Evolutionary conservation across 306 rosid genomes (phyloP).

Genomic region (Gastrolobium villosum): DNA sequence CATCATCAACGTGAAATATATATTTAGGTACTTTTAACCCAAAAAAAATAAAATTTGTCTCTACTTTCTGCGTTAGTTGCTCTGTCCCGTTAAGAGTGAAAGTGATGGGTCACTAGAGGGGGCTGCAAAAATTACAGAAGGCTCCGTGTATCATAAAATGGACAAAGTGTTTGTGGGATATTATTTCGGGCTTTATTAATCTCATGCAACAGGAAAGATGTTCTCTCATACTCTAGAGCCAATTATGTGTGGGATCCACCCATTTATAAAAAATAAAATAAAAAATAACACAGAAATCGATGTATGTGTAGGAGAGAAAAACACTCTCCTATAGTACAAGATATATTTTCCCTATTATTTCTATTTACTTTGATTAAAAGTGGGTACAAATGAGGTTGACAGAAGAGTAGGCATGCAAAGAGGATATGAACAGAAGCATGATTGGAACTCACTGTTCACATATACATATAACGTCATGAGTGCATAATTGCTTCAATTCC

Average conservation of each 20-base stretch:
- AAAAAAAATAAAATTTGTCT: conserved; percentile 31
- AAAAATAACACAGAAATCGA: no score
- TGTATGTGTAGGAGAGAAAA: no score
- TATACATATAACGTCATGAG: conserved; percentile 49
- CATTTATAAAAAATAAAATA: no score
- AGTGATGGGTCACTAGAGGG: conserved; percentile 46
- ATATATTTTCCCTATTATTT: no score
- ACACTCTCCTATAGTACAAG: no score
- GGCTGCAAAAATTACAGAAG: conserved; percentile 47
- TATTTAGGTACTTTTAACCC: not conserved
- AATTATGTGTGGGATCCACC: no score
- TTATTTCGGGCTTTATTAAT: no score
- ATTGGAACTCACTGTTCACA: conserved; percentile 76
- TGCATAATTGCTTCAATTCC: conserved; percentile 19
- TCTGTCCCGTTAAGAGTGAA: conserved; percentile 31
- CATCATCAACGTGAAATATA: conserved; percentile 30
- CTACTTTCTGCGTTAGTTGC: conserved; percentile 5
- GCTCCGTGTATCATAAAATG: conserved; percentile 48
- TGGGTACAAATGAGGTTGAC: conserved; percentile 56
- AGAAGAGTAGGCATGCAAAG: conserved; percentile 55
- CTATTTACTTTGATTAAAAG: conserved; percentile 11
- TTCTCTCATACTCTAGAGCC: no score
- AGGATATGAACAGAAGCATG: conserved; percentile 54
- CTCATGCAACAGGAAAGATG: no score
- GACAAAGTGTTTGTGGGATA: conserved; percentile 39